Conservation (phyloP, 805 yeast species). For the Metschnikowia arizonensis region DNA sequence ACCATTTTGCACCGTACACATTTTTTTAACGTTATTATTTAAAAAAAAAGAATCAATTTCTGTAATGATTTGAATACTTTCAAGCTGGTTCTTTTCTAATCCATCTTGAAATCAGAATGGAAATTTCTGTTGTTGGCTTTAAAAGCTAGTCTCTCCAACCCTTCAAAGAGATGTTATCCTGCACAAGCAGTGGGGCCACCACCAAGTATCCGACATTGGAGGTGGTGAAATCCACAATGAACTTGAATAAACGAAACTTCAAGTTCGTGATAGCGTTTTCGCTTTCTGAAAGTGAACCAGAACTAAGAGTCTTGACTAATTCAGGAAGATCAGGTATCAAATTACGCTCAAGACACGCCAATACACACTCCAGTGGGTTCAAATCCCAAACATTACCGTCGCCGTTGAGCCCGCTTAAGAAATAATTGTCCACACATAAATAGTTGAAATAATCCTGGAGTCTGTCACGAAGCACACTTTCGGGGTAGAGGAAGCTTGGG, state of each 20-base stretch:
- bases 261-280: constrained; percentile 23
- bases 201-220: constrained; percentile 40
- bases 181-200: constrained; percentile 18
- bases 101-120: too few species aligned
- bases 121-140: too few species aligned
- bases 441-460: constrained; percentile 40
- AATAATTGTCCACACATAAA: constrained; percentile 52
- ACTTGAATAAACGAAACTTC: constrained; percentile 37
- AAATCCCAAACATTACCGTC: constrained; percentile 44
- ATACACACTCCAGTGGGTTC: constrained; percentile 46
- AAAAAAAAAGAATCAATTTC: too few species aligned
- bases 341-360: constrained; percentile 55
- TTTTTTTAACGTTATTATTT: too few species aligned
- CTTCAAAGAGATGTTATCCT: background rate
- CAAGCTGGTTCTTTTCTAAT: too few species aligned
- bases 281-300: constrained; percentile 13
- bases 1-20: too few species aligned
- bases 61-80: too few species aligned
- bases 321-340: constrained; percentile 30
- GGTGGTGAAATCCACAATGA: constrained; percentile 37
- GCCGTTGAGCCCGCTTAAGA: constrained; percentile 32
- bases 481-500: constrained; percentile 39
- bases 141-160: constrained; percentile 7
- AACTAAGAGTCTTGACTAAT: constrained; percentile 23
- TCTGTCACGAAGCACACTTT: constrained; percentile 31